phyloP scores from a whole-genome alignment of 1,284 basidiomycete species.

The Rhodotorula sp. region DNA sequence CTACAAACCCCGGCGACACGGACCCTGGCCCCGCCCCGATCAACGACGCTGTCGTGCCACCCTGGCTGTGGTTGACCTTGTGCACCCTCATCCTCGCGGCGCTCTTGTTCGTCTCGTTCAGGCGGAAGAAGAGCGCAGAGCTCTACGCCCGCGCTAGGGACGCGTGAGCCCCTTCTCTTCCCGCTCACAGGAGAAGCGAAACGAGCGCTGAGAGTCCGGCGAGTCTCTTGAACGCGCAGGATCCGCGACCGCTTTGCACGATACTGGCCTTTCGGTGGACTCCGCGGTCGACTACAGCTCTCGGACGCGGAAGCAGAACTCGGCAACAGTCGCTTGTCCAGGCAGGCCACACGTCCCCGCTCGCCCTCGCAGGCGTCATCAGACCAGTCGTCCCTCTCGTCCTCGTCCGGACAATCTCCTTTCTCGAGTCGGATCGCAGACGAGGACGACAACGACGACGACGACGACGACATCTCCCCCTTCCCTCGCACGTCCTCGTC shows the following conservation, averaged over 20 bases:
- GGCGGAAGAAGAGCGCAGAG: slow-evolving; percentile 16
- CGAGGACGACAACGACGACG: neutral
- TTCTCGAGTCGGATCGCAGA: too few species aligned
- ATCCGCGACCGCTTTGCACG: neutral
- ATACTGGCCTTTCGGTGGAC: neutral
- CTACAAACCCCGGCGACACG: slow-evolving; percentile 2
- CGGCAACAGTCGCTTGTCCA: neutral
- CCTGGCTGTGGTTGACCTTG: slow-evolving; percentile 36
- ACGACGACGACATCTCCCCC: slow-evolving; percentile 1
- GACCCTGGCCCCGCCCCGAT: neutral
- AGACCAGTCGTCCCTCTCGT: neutral
- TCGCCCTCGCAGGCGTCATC: neutral
- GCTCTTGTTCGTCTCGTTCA: slow-evolving; percentile 34
- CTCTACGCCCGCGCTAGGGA: slow-evolving; percentile 8
- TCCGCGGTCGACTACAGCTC: slow-evolving; percentile 1
- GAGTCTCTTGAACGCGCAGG: too few species aligned
- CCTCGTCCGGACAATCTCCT: neutral
- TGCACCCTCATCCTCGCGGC: slow-evolving; percentile 16
- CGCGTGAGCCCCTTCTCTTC: slow-evolving; percentile 11
- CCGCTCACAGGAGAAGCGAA: too few species aligned
- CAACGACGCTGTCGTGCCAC: slow-evolving; percentile 16
- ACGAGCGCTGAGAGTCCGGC: neutral
- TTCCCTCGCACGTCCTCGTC: neutral
- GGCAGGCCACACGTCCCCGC: neutral
- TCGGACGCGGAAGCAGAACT: slow-evolving; percentile 3